Conservation (phyloP, 139 green algal genomes). For the Chlamydomonas sp. region DNA sequence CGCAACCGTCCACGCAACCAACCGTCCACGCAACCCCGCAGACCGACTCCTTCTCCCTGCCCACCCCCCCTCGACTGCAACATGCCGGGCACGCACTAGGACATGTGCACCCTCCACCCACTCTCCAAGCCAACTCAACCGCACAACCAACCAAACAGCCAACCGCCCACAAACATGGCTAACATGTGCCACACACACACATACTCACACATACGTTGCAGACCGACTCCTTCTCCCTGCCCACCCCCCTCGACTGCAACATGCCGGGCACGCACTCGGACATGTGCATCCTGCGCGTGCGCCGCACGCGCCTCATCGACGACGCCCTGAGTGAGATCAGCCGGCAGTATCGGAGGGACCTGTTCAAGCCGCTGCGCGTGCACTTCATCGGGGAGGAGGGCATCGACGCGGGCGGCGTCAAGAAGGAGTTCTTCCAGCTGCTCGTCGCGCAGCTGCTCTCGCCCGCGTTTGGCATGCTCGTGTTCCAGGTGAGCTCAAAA, state of each 20-base stretch:
- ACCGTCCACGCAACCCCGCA: no score
- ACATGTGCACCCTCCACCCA: no score
- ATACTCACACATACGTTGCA: no score
- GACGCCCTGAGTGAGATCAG: conserved; percentile 83
- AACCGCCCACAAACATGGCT: no score
- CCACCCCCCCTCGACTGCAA: no score
- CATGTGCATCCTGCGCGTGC: conserved; percentile 84
- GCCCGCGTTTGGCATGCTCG: conserved; percentile 83
- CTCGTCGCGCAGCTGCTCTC: conserved; percentile 78
- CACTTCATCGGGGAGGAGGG: conserved; percentile 95
- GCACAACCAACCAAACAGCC: no score
- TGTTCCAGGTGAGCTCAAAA: no score
- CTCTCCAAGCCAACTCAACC: no score
- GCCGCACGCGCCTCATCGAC: conserved; percentile 76
- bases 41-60: conserved; percentile 1
- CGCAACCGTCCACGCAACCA: no score
- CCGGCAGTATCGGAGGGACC: conserved; percentile 54
- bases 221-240: conserved; percentile 21
- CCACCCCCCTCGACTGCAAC: conserved; percentile 33
- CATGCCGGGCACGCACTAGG: no score
- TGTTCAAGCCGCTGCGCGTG: conserved; percentile 89
- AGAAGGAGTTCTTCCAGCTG: conserved; percentile 89
- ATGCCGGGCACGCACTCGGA: conserved; percentile 67
- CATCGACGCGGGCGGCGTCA: conserved; percentile 72
- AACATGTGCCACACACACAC: no score